Evolutionary conservation across 2,329 filamentous ascomycete species (phyloP).

Genomic region (Aureobasidium subglaciale): DNA sequence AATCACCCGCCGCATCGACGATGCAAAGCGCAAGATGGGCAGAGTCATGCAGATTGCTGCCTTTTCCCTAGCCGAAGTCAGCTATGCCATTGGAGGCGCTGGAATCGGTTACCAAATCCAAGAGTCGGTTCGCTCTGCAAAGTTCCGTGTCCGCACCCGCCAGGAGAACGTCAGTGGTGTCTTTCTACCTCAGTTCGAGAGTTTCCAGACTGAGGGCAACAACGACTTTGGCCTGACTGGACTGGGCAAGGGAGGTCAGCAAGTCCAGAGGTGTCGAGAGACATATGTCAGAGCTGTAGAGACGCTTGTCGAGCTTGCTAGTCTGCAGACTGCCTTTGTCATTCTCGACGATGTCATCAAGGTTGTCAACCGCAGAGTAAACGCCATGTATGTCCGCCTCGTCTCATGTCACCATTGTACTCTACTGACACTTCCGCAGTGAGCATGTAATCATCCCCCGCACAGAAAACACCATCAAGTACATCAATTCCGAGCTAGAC

Average conservation of each 20-base stretch:
- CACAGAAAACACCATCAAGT: constrained; percentile 99
- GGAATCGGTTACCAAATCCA: constrained; percentile 95
- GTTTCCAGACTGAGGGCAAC: constrained; percentile 77
- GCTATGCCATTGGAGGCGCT: constrained; percentile 85
- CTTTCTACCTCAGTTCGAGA: constrained; percentile 87
- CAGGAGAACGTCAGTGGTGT: constrained; percentile 99
- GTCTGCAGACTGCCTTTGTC: constrained; percentile 94
- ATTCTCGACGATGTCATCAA: constrained; percentile 99
- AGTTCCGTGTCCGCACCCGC: constrained; percentile 87
- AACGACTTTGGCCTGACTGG: constrained; percentile 96
- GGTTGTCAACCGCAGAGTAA: constrained; percentile 95
- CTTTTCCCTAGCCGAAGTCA: constrained; percentile 94
- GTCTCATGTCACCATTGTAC: constrained; percentile 18
- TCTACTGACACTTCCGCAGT: constrained; percentile 35
- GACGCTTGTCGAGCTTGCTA: constrained; percentile 88
- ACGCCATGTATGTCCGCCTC: constrained; percentile 70
- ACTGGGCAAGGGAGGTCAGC: constrained; percentile 91
- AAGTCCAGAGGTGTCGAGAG: constrained; percentile 89
- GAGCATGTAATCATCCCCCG: constrained; percentile 95
- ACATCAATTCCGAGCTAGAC: constrained; percentile 97
- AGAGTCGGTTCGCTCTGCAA: constrained; percentile 86
- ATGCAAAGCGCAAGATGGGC: constrained; percentile 99
- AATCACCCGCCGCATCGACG: constrained; percentile 93
- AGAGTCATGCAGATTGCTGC: constrained; percentile 98
- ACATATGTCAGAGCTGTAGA: constrained; percentile 95